These are phyloP conservation scores for Alternaria ethzedia DNA, from an alignment of 2,329 filamentous ascomycete species.

Conservation along the genomic window DNA sequence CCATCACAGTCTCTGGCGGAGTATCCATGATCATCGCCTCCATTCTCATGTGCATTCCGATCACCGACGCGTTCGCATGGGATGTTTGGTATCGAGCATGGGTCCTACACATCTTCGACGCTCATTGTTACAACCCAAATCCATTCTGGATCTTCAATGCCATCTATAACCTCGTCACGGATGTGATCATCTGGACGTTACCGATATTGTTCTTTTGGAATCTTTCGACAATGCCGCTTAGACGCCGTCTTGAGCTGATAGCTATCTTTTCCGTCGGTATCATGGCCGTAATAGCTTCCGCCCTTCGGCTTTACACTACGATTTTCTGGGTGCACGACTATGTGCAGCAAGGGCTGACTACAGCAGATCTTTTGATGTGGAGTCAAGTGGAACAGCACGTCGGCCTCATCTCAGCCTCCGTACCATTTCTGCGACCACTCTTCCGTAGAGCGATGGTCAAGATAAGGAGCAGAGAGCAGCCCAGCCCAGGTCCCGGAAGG, in stretches of 20 bases:
- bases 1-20: constrained; percentile 27
- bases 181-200: constrained; percentile 51
- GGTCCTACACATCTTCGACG: constrained; percentile 21
- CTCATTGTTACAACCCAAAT: constrained; percentile 33
- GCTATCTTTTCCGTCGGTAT: constrained; percentile 43
- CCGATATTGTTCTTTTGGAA: constrained; percentile 54
- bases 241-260: constrained; percentile 59
- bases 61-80: constrained; percentile 35
- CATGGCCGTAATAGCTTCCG: constrained; percentile 39
- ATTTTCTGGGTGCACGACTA: constrained; percentile 34
- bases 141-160: constrained; percentile 46
- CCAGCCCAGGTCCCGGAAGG: constrained; percentile 19
- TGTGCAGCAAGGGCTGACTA: constrained; percentile 19
- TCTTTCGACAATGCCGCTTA: constrained; percentile 52
- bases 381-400: constrained; percentile 41
- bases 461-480: constrained; percentile 10
- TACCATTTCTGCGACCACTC: constrained; percentile 40
- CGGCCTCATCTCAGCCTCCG: constrained; percentile 40
- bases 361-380: constrained; percentile 36
- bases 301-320: constrained; percentile 34
- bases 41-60: constrained; percentile 36
- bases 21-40: constrained; percentile 36
- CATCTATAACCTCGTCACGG: constrained; percentile 50
- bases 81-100: constrained; percentile 24
- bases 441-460: constrained; percentile 20